These are phyloP conservation scores for Pholiota microspora DNA, from an alignment of 768 basidiomycete genomes.

Conservation along the genomic window DNA sequence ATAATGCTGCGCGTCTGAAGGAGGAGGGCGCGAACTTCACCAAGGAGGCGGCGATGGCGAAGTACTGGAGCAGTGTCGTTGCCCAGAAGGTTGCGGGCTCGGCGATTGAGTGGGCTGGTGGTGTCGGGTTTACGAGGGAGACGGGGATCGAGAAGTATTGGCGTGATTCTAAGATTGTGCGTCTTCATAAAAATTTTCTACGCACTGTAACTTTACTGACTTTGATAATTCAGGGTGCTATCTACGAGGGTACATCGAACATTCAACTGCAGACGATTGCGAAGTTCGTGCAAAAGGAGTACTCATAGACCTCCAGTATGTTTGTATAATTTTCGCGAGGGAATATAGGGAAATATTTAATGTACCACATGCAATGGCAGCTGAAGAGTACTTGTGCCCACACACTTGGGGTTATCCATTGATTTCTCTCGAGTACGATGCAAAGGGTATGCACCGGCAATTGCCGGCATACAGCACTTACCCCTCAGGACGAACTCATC, in stretches of 20 bases:
- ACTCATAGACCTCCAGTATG: slow-evolving; percentile 46
- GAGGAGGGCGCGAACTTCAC: slow-evolving; percentile 86
- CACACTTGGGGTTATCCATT: too few relatives aligned
- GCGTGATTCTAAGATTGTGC: slow-evolving; percentile 94
- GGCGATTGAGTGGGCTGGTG: slow-evolving; percentile 97
- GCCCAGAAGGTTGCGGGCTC: slow-evolving; percentile 85
- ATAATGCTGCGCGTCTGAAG: slow-evolving; percentile 94
- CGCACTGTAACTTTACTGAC: too few relatives aligned
- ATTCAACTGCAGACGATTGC: slow-evolving; percentile 97
- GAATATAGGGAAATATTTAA: too few relatives aligned
- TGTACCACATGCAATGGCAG: too few relatives aligned
- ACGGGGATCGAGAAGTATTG: slow-evolving; percentile 96
- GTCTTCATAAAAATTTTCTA: too few relatives aligned
- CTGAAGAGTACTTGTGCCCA: too few relatives aligned
- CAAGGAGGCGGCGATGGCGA: slow-evolving; percentile 98
- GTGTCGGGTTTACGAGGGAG: slow-evolving; percentile 89
- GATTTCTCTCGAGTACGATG: too few relatives aligned
- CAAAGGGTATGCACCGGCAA: too few relatives aligned
- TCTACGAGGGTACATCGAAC: slow-evolving; percentile 96
- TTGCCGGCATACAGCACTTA: too few relatives aligned
- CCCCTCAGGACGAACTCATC: too few relatives aligned
- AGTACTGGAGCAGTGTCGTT: slow-evolving; percentile 86
- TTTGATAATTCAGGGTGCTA: slow-evolving; percentile 81
- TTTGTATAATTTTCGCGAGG: too few relatives aligned
- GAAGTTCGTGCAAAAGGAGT: slow-evolving; percentile 84